These are phyloP conservation scores for Fragilaria crotonensis DNA, from an alignment of 108 stramenopile genomes.

Conservation along the genomic window DNA sequence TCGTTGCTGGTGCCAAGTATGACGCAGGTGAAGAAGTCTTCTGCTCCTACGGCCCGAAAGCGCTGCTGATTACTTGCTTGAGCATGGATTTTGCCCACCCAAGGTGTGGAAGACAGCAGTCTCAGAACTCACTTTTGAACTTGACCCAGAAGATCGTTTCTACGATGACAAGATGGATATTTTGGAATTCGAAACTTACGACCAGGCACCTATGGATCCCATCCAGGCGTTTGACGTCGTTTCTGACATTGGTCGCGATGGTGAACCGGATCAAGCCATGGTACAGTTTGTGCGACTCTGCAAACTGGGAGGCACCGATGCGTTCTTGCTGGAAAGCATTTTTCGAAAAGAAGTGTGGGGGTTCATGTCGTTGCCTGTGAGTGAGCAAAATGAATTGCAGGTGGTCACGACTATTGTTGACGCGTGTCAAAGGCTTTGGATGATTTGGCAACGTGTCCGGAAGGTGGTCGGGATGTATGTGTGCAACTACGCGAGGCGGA, in stretches of 20 bases:
- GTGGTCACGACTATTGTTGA: slow-evolving; percentile 55
- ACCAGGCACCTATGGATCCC: slow-evolving; percentile 77
- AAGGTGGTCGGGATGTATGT: slow-evolving; percentile 45
- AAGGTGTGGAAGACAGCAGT: slow-evolving; percentile 53
- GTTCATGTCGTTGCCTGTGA: slow-evolving; percentile 87
- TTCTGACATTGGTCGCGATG: slow-evolving; percentile 46
- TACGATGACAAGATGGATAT: slow-evolving; percentile 86
- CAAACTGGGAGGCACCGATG: slow-evolving; percentile 73
- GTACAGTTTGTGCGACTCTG: slow-evolving; percentile 80
- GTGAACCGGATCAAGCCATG: slow-evolving; percentile 83
- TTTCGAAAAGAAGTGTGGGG: slow-evolving; percentile 93
- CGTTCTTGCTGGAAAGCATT: slow-evolving; percentile 89
- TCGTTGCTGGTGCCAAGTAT: slow-evolving; percentile 32
- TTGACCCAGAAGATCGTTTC: slow-evolving; percentile 74
- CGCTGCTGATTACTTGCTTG: slow-evolving; percentile 84
- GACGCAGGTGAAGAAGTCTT: slow-evolving; percentile 59
- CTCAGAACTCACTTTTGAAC: slow-evolving; percentile 62
- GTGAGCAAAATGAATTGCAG: slow-evolving; percentile 71
- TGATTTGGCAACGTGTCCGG: slow-evolving; percentile 32
- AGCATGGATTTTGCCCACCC: slow-evolving; percentile 80
- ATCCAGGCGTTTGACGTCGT: slow-evolving; percentile 70
- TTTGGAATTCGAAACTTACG: slow-evolving; percentile 80
- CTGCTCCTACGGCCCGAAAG: slow-evolving; percentile 83
- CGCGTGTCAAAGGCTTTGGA: slow-evolving; percentile 49
- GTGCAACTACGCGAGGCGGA: slow-evolving; percentile 58